Base-by-base conservation (phyloP, 352 stramenopile genomes). In the Thalassiosira ordinaria region DNA sequence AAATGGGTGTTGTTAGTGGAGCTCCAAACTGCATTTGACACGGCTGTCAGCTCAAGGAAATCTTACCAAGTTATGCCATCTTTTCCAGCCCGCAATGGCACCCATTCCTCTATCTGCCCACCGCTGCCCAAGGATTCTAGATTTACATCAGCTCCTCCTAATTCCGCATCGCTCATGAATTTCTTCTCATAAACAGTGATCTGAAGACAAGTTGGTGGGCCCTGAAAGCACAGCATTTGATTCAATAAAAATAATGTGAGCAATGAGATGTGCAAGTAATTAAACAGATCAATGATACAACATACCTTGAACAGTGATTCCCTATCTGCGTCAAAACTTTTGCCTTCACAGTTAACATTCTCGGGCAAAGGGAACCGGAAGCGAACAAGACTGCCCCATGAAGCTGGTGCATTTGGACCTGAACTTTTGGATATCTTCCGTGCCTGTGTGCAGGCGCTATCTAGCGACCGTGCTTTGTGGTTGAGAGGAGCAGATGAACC, bases 141-240 rank as follows among this genome's bases (percentile, higher is more conserved):
- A 46, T 85, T 88, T 7, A 95, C 74, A 82, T 95, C 90, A 27
- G 90, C 90, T 55, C 80, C 74, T 26, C 90, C 90, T 35, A 95
- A 73, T 47, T 83, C 79, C 44, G 80, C 53, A 80, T 93, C 87
- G 70, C 84, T 91, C 84, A 95, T 91, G 49, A 95, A 92, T 57
- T 93, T 95, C 74, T 93, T 94, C 72, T 95, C 90, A 39, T 92
- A 95, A 13, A 92, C 90, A 33, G 88, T 89, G 13, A 95, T 44
- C 78, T 93, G 87, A 29, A 95, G 77, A 26, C 88, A 83, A 29
- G 79, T 89, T 49, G 90, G 90, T 31, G 90, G 82, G 39, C 90
- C 90, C 77, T 84, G 49, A 7, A 46, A 31, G n/a, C 35, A 66
- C 33, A 2, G 35, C 11, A 8, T 11, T 39, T 20, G 44, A 49